Evolutionary conservation across 495 filamentous ascomycete genomes (phyloP), one percentile per base, ranked within the genome.

Genomic region (Penicilliopsis zonata): DNA sequence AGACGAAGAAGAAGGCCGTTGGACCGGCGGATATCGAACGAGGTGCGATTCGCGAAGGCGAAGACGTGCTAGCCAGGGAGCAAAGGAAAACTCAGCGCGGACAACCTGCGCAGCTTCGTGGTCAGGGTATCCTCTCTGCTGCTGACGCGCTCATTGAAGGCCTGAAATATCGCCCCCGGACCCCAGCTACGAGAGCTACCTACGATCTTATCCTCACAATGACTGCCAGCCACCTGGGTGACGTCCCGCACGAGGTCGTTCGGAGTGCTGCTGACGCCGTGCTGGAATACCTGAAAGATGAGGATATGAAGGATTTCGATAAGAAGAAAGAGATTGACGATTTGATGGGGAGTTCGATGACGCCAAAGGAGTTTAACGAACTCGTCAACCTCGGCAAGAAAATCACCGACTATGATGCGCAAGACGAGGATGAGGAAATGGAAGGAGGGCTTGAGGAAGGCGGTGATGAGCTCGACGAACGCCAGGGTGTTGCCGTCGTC

Each of bases 301-400:
- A 94, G 36, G 76, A 86, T 28, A 72, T 94, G 63, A 99, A 94
- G 57, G 90, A 99, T 50, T 86, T 92, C 34, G 92, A 96, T 51
- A 96, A 93, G 63, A 96, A 95, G 60, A 94, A 88, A 61, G 87
- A 94, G 46, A 76, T 99, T 22, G 90, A 96, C 42, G 90, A 96
- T 39, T 69, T 96, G 34, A 50, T 99, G 24, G 92, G 88, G 16
- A 70, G 67, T 6, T 77, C 75, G 1, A 78, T 93, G 67, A 76
- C 70, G 19, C 74, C 83, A 1, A 94, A 96, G 51, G 79, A 93
- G 47, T 99, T 94, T 57, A 96, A 95, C 46, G 90, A 96, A 57
- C 61, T 96, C 29, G 79, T 96, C 30, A 99, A 94, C 51, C 67
- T 99, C 4, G 85, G 88, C 19, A 99, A 96, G 66, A 99, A 99